These are phyloP conservation scores for Rhynchospora tenuis DNA, from an alignment of 176 grass and related monocot genomes.

Conservation along the genomic window DNA sequence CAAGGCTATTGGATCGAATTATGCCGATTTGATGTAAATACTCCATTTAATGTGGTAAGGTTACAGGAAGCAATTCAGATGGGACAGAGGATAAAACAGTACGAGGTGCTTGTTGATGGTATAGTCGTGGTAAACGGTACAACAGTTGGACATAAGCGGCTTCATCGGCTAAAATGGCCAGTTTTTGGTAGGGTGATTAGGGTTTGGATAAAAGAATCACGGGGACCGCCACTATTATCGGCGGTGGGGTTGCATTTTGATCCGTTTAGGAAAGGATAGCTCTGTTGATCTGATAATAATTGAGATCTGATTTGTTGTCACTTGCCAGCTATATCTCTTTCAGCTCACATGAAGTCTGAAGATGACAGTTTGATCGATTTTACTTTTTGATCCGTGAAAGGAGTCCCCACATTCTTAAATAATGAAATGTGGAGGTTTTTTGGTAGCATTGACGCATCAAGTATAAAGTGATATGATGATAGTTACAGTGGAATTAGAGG, in stretches of 20 bases:
- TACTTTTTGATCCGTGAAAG: conserved; percentile 3
- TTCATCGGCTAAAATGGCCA: conserved; percentile 52
- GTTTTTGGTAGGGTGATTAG: conserved; percentile 41
- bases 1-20: conserved; percentile 79
- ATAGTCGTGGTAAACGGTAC: conserved; percentile 40
- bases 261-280: conserved; percentile 28
- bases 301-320: background rate
- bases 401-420: background rate
- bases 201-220: conserved; percentile 45
- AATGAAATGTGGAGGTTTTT: background rate
- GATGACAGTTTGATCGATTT: background rate
- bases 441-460: background rate
- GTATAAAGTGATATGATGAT: background rate
- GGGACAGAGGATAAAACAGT: conserved; percentile 69
- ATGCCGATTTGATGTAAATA: background rate
- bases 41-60: conserved; percentile 69
- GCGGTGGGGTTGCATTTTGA: conserved; percentile 77
- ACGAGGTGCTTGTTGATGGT: conserved; percentile 58
- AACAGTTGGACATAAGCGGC: conserved; percentile 83
- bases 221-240: conserved; percentile 59
- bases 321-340: background rate
- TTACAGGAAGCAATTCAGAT: conserved; percentile 69
- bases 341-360: background rate
- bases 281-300: conserved; percentile 26
- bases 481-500: background rate